Evolutionary conservation across 179 eudicot genomes (phyloP).

Genomic region (Vitellaria paradoxa): DNA sequence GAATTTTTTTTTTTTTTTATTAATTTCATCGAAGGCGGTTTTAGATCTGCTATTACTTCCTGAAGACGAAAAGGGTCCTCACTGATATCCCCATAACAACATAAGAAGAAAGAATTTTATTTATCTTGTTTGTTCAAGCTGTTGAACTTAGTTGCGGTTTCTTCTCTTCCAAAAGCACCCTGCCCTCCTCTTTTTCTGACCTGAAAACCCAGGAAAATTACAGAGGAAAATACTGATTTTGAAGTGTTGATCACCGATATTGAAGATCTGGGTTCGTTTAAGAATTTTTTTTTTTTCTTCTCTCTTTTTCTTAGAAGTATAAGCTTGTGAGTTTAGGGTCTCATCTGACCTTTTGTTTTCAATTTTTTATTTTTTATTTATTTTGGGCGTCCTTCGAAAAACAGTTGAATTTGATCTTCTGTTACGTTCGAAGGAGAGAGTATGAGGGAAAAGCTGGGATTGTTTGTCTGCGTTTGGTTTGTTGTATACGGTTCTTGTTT

Average conservation of each 20-base stretch:
- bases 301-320: too few relatives aligned
- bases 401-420: neutral
- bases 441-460: conserved; percentile 33
- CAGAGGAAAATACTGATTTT: neutral
- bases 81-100: too few relatives aligned
- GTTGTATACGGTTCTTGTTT: conserved; percentile 30
- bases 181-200: neutral
- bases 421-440: neutral
- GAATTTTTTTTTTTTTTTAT: too few relatives aligned
- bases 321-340: neutral
- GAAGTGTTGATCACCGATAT: neutral
- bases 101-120: neutral
- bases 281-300: neutral
- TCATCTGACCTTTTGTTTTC: neutral
- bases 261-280: conserved; percentile 7
- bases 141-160: neutral
- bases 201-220: conserved; percentile 5
- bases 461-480: conserved; percentile 28
- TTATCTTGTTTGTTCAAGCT: neutral
- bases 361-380: neutral
- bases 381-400: neutral
- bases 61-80: too few relatives aligned
- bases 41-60: too few relatives aligned
- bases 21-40: too few relatives aligned
- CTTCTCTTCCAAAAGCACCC: conserved; percentile 10